Conservation (phyloP, 2,329 filamentous ascomycete species). For the Talaromyces rugulosus region DNA sequence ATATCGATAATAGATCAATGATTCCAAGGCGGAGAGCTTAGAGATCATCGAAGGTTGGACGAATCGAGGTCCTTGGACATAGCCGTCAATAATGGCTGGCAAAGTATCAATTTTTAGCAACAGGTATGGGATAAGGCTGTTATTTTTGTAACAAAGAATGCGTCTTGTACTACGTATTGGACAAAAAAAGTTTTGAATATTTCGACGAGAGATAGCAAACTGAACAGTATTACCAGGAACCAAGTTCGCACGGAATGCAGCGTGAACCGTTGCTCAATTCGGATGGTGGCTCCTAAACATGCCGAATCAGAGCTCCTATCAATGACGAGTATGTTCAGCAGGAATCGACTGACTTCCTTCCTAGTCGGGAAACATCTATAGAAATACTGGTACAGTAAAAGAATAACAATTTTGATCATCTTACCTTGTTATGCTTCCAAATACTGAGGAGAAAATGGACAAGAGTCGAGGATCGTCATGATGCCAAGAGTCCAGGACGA, state of each 20-base stretch:
- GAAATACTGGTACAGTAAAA: background rate
- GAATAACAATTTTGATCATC: background rate
- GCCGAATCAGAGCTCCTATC: background rate
- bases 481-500: slow-evolving; percentile 7
- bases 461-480: slow-evolving; percentile 5
- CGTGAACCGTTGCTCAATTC: background rate
- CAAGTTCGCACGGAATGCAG: background rate
- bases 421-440: background rate
- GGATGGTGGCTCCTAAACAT: background rate
- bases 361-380: background rate
- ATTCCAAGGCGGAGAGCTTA: background rate
- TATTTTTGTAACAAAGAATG: background rate
- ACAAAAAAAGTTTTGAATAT: background rate
- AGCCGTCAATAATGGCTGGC: background rate
- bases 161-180: background rate
- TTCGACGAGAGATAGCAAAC: background rate
- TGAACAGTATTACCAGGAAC: background rate
- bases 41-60: background rate
- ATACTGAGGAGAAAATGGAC: background rate
- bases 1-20: background rate
- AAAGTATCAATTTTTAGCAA: background rate
- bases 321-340: background rate
- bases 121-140: background rate
- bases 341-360: background rate
- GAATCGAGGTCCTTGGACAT: slow-evolving; percentile 8